Evolutionary conservation across 2,329 filamentous ascomycete species (phyloP).

Genomic region (Nigrospora osmanthi): DNA sequence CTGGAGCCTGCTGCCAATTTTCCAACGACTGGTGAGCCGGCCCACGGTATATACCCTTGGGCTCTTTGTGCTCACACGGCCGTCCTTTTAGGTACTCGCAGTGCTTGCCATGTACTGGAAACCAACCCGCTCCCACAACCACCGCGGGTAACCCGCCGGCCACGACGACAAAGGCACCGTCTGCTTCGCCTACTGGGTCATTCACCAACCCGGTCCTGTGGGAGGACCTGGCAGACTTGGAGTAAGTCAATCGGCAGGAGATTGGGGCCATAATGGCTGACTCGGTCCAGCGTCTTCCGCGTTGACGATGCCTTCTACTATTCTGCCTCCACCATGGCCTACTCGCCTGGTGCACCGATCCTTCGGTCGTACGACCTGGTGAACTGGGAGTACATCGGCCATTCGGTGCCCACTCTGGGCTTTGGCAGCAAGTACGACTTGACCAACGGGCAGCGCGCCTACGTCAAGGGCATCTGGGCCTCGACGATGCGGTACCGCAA

Average conservation of each 20-base stretch:
- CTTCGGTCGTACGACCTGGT: slow-evolving; percentile 47
- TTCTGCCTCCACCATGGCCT: slow-evolving; percentile 48
- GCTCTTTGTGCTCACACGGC: background rate
- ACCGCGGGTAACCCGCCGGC: background rate
- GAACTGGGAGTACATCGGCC: slow-evolving; percentile 39
- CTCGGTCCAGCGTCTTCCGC: slow-evolving; percentile 29
- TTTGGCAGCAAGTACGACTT: slow-evolving; percentile 43
- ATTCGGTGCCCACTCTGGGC: slow-evolving; percentile 34
- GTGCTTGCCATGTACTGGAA: background rate
- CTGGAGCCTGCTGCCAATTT: background rate
- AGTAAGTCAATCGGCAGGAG: background rate
- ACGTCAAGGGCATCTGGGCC: slow-evolving; percentile 49
- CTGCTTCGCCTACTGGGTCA: background rate
- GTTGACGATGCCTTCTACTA: slow-evolving; percentile 42
- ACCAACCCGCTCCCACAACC: background rate
- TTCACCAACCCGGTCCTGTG: slow-evolving; percentile 3
- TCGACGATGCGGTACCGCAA: slow-evolving; percentile 43
- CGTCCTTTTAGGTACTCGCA: slow-evolving; percentile 1
- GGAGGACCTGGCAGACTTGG: slow-evolving; percentile 4
- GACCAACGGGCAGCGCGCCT: slow-evolving; percentile 30
- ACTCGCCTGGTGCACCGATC: slow-evolving; percentile 47
- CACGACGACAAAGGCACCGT: background rate
- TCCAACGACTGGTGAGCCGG: background rate
- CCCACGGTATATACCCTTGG: background rate
- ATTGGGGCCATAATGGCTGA: slow-evolving; percentile 18